phyloP scores from a whole-genome alignment of 2,329 filamentous ascomycete species.

The Alternaria incomplexa region DNA sequence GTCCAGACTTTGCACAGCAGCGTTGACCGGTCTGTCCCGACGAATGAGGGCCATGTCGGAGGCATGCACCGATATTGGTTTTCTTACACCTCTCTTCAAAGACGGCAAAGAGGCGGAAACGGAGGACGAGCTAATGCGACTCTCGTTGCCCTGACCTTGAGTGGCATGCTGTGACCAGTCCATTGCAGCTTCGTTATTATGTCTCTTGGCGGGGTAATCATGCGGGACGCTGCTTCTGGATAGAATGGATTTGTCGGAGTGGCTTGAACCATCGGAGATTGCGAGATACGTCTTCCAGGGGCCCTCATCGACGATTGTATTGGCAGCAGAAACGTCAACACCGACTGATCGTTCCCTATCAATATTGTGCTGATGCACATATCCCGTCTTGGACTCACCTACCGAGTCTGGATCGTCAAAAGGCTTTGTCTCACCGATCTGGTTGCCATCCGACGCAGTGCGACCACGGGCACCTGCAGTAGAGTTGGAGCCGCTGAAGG shows the following conservation, averaged over 20 bases:
- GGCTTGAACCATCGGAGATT: conserved; percentile 28
- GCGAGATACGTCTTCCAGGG: conserved; percentile 35
- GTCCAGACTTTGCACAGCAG: conserved; percentile 3
- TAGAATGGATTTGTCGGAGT: conserved; percentile 13
- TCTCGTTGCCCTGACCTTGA: conserved; percentile 27
- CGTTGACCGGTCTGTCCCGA: background rate
- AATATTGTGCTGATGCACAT: conserved; percentile 13
- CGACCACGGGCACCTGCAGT: conserved; percentile 4
- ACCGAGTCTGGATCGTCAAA: conserved; percentile 19
- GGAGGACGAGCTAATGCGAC: conserved; percentile 19
- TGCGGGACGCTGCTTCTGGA: conserved; percentile 23
- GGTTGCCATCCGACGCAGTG: conserved; percentile 8
- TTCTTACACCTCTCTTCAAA: conserved; percentile 12
- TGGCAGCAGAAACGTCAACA: conserved; percentile 5
- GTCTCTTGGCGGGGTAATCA: conserved; percentile 14
- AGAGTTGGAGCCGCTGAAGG: conserved; percentile 20
- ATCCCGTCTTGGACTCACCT: conserved; percentile 9
- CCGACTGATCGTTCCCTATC: background rate
- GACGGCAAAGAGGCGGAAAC: conserved; percentile 37
- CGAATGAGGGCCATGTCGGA: background rate
- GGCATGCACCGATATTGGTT: background rate
- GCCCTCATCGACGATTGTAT: conserved; percentile 34
- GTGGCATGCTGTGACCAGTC: conserved; percentile 37
- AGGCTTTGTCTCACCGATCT: conserved; percentile 20
- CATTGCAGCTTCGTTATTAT: conserved; percentile 16